Evolutionary conservation across 257 asterid species (phyloP).

Genomic region (Vinca minor): DNA sequence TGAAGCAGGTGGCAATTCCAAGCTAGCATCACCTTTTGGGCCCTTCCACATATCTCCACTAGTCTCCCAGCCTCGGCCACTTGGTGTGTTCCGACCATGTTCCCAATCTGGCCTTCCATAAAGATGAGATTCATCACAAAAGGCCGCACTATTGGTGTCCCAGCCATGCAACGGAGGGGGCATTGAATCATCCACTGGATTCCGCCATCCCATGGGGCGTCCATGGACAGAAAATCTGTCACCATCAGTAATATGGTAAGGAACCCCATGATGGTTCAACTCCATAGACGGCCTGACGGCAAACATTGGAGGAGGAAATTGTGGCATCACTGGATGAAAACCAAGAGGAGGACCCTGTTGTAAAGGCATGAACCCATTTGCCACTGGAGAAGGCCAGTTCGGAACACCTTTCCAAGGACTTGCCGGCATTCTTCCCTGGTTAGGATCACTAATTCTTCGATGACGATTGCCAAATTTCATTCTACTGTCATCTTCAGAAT

Average conservation of each 20-base stretch:
- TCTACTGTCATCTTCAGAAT: constrained; percentile 71
- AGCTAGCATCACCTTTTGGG: constrained; percentile 41
- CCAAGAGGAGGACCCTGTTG: constrained; percentile 75
- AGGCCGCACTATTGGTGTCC: constrained; percentile 60
- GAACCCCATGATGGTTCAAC: constrained; percentile 54
- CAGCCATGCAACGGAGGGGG: constrained; percentile 60
- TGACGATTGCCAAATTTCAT: constrained; percentile 58
- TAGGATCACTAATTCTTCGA: constrained; percentile 72
- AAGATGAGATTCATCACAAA: constrained; percentile 68
- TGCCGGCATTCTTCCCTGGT: constrained; percentile 68
- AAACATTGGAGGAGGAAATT: constrained; percentile 66
- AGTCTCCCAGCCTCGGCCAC: constrained; percentile 54
- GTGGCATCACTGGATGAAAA: constrained; percentile 81
- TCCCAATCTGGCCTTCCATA: constrained; percentile 90
- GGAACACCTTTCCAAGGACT: constrained; percentile 89
- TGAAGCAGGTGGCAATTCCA: constrained; percentile 42
- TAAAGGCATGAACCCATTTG: constrained; percentile 84
- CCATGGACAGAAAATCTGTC: constrained; percentile 75
- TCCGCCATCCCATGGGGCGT: constrained; percentile 80
- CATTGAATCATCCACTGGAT: constrained; percentile 53
- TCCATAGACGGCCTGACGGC: constrained; percentile 83
- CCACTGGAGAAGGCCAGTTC: constrained; percentile 59
- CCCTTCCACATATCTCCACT: constrained; percentile 67
- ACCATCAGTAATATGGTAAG: constrained; percentile 67
- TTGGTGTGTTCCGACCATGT: constrained; percentile 39